A percentile compares a stretch with the other conserved stretches of the same genome.
phyloP scores from a whole-genome alignment of 1,284 basidiomycete species.

The Pascua guehoae region DNA sequence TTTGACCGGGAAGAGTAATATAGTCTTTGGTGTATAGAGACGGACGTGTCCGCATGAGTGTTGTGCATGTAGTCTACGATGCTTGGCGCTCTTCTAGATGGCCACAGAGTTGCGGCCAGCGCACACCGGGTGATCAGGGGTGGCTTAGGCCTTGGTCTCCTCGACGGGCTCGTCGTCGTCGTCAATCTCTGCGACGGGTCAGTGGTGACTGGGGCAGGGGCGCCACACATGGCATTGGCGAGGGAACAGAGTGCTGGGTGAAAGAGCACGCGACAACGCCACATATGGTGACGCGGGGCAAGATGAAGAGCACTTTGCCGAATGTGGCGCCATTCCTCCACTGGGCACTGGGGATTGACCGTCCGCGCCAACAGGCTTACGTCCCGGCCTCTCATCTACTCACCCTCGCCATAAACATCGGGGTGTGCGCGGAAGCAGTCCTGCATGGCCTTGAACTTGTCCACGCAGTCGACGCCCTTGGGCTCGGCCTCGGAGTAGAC shows the following conservation, averaged over 20 bases:
- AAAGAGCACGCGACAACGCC: too few species aligned
- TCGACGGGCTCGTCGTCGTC: slow-evolving; percentile 30
- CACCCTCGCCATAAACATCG: slow-evolving; percentile 90
- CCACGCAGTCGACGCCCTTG: slow-evolving; percentile 96
- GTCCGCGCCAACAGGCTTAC: too few species aligned
- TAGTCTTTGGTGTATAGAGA: too few species aligned
- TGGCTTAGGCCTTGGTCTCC: not conserved
- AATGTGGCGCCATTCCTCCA: too few species aligned
- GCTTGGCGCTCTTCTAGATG: not conserved
- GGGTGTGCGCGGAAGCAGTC: slow-evolving; percentile 95
- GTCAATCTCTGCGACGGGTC: slow-evolving; percentile 23
- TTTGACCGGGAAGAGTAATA: too few species aligned
- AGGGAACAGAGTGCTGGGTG: too few species aligned
- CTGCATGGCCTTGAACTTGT: slow-evolving; percentile 97
- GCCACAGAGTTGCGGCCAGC: too few species aligned
- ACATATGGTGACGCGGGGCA: slow-evolving; percentile 16
- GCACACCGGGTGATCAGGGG: not conserved
- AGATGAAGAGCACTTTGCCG: too few species aligned
- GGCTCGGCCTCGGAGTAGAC: slow-evolving; percentile 91
- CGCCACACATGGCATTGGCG: too few species aligned
- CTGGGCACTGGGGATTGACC: too few species aligned
- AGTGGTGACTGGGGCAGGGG: too few species aligned
- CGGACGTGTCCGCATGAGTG: not conserved
- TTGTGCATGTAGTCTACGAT: slow-evolving; percentile 8
- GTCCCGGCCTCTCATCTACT: slow-evolving; percentile 20